A percentile compares a stretch with the other conserved stretches of the same genome.
These are phyloP conservation scores for Penicillium coprophilum DNA, from an alignment of 495 filamentous ascomycete genomes.

Conservation along the genomic window DNA sequence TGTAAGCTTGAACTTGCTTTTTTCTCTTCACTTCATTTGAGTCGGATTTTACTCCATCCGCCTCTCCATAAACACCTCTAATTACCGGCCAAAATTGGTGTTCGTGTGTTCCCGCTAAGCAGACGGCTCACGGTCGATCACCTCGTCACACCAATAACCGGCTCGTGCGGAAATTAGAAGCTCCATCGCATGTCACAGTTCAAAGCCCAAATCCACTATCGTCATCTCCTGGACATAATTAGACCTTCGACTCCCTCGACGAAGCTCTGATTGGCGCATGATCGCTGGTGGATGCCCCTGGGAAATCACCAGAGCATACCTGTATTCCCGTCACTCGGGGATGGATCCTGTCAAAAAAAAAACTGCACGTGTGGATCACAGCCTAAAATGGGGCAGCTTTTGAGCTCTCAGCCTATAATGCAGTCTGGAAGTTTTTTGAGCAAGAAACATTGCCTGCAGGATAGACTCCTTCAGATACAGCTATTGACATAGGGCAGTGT, in stretches of 20 bases:
- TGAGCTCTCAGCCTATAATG: slow-evolving; percentile 13
- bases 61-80: neutral
- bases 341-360: slow-evolving; percentile 14
- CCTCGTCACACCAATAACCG: slow-evolving; percentile 27
- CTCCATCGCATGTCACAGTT: slow-evolving; percentile 19
- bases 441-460: slow-evolving; percentile 19
- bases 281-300: neutral
- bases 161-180: slow-evolving; percentile 26
- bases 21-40: too few species aligned
- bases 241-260: neutral
- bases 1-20: neutral
- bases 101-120: slow-evolving; percentile 20
- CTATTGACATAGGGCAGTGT: neutral
- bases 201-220: neutral
- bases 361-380: slow-evolving; percentile 5
- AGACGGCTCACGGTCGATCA: slow-evolving; percentile 27
- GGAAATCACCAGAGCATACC: neutral
- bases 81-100: slow-evolving; percentile 17
- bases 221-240: neutral
- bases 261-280: neutral
- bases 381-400: neutral
- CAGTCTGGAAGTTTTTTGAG: slow-evolving; percentile 20
- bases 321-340: slow-evolving; percentile 1
- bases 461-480: neutral
- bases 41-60: too few species aligned